Conservation (phyloP, 2,329 filamentous ascomycete genomes). For the Colletotrichum filicis region DNA sequence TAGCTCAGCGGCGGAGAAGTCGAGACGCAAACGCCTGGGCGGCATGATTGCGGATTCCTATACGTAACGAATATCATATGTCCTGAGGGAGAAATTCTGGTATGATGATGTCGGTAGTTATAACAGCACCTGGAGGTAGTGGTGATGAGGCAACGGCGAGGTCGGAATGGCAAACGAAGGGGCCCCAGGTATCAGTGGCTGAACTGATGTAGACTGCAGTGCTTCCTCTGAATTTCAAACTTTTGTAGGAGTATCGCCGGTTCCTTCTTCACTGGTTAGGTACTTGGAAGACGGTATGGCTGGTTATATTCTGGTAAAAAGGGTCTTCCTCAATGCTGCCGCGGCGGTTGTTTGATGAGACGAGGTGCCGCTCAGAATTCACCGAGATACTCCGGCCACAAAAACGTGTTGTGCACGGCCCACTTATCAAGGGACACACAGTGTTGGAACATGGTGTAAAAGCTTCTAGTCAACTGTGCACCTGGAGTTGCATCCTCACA, state of each 20-base stretch:
- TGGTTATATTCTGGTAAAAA: neutral
- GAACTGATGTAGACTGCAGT: too few species aligned
- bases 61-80: neutral
- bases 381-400: neutral
- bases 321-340: neutral
- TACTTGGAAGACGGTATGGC: neutral
- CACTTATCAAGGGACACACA: neutral
- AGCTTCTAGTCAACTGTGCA: neutral
- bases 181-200: neutral
- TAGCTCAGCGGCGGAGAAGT: neutral
- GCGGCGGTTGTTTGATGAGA: neutral
- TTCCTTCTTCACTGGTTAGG: too few species aligned
- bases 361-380: too few species aligned
- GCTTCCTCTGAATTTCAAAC: too few species aligned
- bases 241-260: too few species aligned
- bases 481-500: neutral
- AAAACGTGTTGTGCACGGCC: neutral
- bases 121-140: neutral
- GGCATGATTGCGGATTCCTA: neutral
- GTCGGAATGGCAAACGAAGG: neutral
- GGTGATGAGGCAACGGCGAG: neutral
- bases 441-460: neutral
- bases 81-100: neutral
- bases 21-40: neutral
- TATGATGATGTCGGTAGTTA: neutral